Conservation (phyloP, 352 stramenopile species). For the Phytophthora pluvialis region DNA sequence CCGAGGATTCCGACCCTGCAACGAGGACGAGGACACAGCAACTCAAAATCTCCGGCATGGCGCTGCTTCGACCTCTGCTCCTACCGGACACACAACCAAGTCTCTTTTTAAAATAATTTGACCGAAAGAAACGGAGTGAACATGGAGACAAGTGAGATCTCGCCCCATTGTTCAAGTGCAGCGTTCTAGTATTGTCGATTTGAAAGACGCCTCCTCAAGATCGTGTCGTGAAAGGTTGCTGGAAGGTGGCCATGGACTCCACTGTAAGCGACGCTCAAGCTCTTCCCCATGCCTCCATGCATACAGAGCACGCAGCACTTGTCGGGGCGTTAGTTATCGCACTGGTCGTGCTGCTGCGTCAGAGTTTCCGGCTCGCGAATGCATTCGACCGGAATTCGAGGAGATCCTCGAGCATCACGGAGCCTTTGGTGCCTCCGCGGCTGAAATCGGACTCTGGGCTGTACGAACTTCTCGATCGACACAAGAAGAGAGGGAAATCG, state of each 20-base stretch:
- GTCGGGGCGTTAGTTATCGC: neutral
- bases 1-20: too few relatives aligned
- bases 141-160: neutral
- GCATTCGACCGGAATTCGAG: conserved; percentile 4
- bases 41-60: too few relatives aligned
- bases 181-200: too few relatives aligned
- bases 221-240: too few relatives aligned
- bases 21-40: too few relatives aligned
- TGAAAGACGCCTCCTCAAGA: too few relatives aligned
- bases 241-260: neutral
- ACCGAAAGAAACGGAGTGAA: neutral
- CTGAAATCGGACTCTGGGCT: conserved; percentile 18
- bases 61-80: too few relatives aligned
- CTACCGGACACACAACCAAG: too few relatives aligned
- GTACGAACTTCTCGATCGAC: conserved; percentile 11
- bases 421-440: conserved; percentile 21
- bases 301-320: neutral
- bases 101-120: too few relatives aligned
- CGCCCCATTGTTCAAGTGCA: too few relatives aligned
- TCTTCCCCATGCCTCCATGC: neutral
- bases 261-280: neutral
- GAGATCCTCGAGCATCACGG: conserved; percentile 17
- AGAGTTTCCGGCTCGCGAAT: conserved; percentile 6
- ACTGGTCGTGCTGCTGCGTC: conserved; percentile 14
- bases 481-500: conserved; percentile 3